Base-by-base conservation (phyloP, 1,139 yeast species). In the Tardiomyces blankii region DNA sequence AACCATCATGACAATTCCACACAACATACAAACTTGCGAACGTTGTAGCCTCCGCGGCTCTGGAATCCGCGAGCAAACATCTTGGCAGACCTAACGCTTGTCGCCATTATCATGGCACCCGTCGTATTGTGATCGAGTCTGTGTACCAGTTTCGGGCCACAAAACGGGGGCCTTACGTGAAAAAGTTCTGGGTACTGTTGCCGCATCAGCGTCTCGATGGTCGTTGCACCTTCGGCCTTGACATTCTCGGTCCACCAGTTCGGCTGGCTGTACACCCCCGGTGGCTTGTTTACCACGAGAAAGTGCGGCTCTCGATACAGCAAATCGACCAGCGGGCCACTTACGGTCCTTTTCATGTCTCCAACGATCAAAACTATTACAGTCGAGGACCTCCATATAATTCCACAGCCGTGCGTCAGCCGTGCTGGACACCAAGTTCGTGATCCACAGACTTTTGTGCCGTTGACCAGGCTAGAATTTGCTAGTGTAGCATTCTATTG, bases 41-140 rank as follows among this genome's bases (percentile, higher is more conserved):
- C 35, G 5, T 30, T 53, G 7, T 42, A 41, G 5, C 54, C 53
- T 14, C 51, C 52, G 8, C 46, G 39, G 27, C 51, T 47, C 28
- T 47, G 44, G n/a, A 58, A 38, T 23, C 49, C 54, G 25, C 52
- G 44, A 19, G 54, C 46, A 38, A 62, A 53, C 49, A 48, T 46
- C 32, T 49, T 45, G 1, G 60, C 61, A 1, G 59, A 60, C 42
- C 40, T 46, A 12, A 14, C 41, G 33, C 62, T 60, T 1, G 56
- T 52, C 1, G 61, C 63, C 9, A 59, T 44, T 1, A 53, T 48
- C 61, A 61, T 59, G 12, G 64, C 63, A 1, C 65, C 65, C 1
- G 60, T 49, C 2, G 59, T 61, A 18, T 52, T 55, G 41, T 50
- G 50, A 41, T 61, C 65, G 16, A 61, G 48, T 32, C 65, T 42